Evolutionary conservation across 2,329 filamentous ascomycete species (phyloP), one percentile per base, ranked within the genome.

Genomic region (Cladophialophora immunda): DNA sequence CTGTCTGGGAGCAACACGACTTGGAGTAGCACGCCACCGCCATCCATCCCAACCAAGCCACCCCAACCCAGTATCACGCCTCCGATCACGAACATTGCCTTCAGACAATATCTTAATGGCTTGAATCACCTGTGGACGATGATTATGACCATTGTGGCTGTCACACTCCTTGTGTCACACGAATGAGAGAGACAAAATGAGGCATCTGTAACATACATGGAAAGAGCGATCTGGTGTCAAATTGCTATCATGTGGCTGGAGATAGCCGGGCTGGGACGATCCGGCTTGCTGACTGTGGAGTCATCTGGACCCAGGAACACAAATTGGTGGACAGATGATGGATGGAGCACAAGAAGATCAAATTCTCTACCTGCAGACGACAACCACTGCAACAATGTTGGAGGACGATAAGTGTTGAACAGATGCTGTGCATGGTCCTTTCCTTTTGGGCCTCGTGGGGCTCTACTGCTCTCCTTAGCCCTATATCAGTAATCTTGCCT

Each of bases 1-100:
- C n/a, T 30, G 22, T 19, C 29, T n/a, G 62, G 57, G 38, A 53
- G 13, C 34, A 59, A 50, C 22, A 27, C 45, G 19, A 41, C 22
- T n/a, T 36, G n/a, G 22, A 34, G 53, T 52, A 62, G 36, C 17
- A 47, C 25, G n/a, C 36, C 61, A n/a, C 13, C 30, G 19, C 41
- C 30, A 53, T 53, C 30, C 11, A 45, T 45, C 32, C 32, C 30
- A n/a, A 22, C 55, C 9, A 54, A n/a, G 36, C 34, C 57, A 36
- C 29, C 30, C n/a, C 47, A 32, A 30, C 56, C 62, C 45, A 55
- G 53, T 6, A 65, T 68, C 34, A 65, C 56, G 19, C 66, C 62
- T 45, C 66, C 66, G 4, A 52, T 52, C 25, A 56, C 58, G 3
- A 62, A 50, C 50, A 52, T 5, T 47, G 66, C 41, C 19, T 11